Evolutionary conservation across 306 rosid genomes (phyloP).

Genomic region (Cicer chorassanicum): DNA sequence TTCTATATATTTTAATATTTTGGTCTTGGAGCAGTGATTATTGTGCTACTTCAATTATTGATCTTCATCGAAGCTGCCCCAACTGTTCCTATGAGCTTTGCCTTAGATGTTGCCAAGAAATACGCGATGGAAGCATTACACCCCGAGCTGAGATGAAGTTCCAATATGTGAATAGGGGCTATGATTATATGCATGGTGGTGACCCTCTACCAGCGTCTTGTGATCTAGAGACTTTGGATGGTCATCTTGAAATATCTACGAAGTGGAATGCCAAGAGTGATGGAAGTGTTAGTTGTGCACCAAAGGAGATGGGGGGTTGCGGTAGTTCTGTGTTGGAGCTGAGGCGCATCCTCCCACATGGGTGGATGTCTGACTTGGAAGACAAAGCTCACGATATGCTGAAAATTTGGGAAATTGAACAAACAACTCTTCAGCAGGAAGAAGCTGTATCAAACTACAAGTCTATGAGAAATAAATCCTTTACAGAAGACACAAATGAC

Average conservation of each 20-base stretch:
- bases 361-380: constrained; percentile 65
- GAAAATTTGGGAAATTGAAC: constrained; percentile 36
- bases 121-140: constrained; percentile 61
- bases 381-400: constrained; percentile 52
- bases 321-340: constrained; percentile 62
- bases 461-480: constrained; percentile 56
- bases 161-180: constrained; percentile 66
- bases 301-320: constrained; percentile 72
- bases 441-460: constrained; percentile 39
- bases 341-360: constrained; percentile 64
- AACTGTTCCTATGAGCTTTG: constrained; percentile 74
- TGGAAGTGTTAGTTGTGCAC: constrained; percentile 67
- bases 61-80: constrained; percentile 80
- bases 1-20: constrained; percentile 33
- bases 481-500: constrained; percentile 54
- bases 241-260: constrained; percentile 42
- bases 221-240: constrained; percentile 44
- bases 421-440: constrained; percentile 42
- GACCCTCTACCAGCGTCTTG: constrained; percentile 52
- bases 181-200: constrained; percentile 82
- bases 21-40: constrained; percentile 63
- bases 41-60: constrained; percentile 86
- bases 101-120: constrained; percentile 72
- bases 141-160: constrained; percentile 59
- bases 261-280: constrained; percentile 60